Base-by-base conservation (phyloP, 257 asterid genomes). In the Marsdenia floribunda region DNA sequence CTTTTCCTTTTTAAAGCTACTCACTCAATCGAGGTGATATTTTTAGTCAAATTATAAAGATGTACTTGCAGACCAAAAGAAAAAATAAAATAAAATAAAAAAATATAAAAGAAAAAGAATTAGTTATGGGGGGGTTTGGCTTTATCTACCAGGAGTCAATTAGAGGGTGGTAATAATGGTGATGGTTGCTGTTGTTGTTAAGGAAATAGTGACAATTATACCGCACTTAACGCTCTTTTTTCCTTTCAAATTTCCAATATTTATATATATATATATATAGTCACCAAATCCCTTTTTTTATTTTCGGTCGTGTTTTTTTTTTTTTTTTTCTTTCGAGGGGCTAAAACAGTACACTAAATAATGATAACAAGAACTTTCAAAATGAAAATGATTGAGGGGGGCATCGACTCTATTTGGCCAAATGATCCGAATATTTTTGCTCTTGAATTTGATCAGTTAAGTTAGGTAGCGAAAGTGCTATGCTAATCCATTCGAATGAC, bases 221-320 rank as follows among this genome's bases (percentile, higher is more conserved):
- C 81, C 73, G 73, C 77, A 72, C 70, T 72, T 29, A 19, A 40
- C 69, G 77, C 68, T 49, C 24, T n/a, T 24, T 77, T 64, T 52
- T 15, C 26, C 50, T 11, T 44, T 44, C 47, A 1, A 5, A 6
- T 42, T 44, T 11, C 49, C 10, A 42, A 6, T 42, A 6, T 6
- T 6, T 42, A 42, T 42, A 42, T 42, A 40, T 40, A 8, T 40
- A 3, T 40, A 4, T 40, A 2, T 44, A 0, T 49, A 14, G 54
- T 49, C 54, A 8, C 47, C 10, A 49, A 52, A 6, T 6, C 58
- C 58, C 6, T 15, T n/a, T n/a, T n/a, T 18, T 52, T 52, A 4
- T 13, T 52, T 52, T 4, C 57, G 4, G 57, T 3, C n/a, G 3
- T 6, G 5, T 52, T 52, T 3, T 16, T 42, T 42, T 42, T 42